A percentile compares a stretch with the other conserved stretches of the same genome.
Conservation (phyloP, 768 basidiomycete genomes). For the Tricholoma matsutake region DNA sequence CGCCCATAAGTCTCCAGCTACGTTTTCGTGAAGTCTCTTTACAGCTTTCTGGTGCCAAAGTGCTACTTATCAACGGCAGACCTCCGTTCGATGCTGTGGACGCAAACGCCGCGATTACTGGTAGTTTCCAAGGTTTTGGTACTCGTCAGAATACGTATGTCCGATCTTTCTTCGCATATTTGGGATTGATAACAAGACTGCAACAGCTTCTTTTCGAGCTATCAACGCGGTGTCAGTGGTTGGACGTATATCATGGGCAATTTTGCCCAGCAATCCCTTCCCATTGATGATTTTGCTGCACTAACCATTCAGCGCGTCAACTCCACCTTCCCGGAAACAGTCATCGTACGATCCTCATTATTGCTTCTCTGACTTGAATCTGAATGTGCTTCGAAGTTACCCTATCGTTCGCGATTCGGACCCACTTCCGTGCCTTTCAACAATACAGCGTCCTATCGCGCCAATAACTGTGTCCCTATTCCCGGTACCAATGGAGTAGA, state of each 20-base stretch:
- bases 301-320: conserved; percentile 45
- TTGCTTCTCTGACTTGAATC: neutral
- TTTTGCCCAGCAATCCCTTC: conserved; percentile 54
- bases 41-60: conserved; percentile 49
- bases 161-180: neutral
- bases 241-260: conserved; percentile 49
- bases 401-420: conserved; percentile 55
- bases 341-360: conserved; percentile 36
- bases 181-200: neutral
- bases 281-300: conserved; percentile 45
- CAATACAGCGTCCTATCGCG: conserved; percentile 44
- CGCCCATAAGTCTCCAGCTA: neutral
- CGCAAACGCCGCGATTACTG: conserved; percentile 47
- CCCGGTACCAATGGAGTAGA: conserved; percentile 47
- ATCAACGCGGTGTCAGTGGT: conserved; percentile 31
- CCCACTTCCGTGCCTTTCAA: conserved; percentile 44
- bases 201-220: conserved; percentile 45
- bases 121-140: conserved; percentile 49
- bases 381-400: conserved; percentile 36
- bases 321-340: conserved; percentile 35
- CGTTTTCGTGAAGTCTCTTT: neutral
- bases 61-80: conserved; percentile 48
- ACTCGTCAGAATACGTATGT: conserved; percentile 48
- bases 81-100: conserved; percentile 51
- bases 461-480: conserved; percentile 50